phyloP scores from a whole-genome alignment of 371 early-diverging fungal genomes.

The Saksenaea vasiformis region DNA sequence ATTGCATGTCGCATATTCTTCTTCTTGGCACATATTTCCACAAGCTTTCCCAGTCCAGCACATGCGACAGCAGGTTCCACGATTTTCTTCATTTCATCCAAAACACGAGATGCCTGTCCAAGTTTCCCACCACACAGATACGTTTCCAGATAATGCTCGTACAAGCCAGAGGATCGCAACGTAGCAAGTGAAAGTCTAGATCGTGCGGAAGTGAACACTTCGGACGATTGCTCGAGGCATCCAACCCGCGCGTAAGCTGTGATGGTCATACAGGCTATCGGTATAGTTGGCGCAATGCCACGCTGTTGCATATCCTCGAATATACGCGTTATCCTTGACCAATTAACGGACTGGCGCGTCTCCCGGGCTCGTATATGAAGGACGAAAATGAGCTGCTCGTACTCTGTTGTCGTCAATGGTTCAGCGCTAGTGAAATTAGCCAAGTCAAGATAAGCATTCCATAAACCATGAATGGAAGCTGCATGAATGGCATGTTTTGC shows the following conservation, averaged over 20 bases:
- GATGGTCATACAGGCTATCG: slow-evolving; percentile 23
- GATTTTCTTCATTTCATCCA: slow-evolving; percentile 2
- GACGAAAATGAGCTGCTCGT: slow-evolving; percentile 28
- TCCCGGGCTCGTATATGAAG: slow-evolving; percentile 9
- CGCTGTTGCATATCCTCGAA: slow-evolving; percentile 18
- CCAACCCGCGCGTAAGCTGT: slow-evolving; percentile 27
- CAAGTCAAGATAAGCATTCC: slow-evolving; percentile 13
- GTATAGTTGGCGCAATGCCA: slow-evolving; percentile 12
- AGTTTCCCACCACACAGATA: slow-evolving; percentile 14
- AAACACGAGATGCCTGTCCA: slow-evolving; percentile 1
- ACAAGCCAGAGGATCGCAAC: slow-evolving; percentile 15
- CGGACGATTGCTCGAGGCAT: slow-evolving; percentile 11
- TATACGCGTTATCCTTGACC: slow-evolving; percentile 19
- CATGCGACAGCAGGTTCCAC: neutral
- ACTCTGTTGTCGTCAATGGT: slow-evolving; percentile 23
- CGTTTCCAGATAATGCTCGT: slow-evolving; percentile 21
- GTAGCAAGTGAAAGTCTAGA: neutral
- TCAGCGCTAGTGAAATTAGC: slow-evolving; percentile 6
- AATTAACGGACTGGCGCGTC: slow-evolving; percentile 19
- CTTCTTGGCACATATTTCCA: neutral
- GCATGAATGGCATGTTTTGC: neutral
- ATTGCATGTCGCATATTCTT: neutral
- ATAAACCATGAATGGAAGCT: slow-evolving; percentile 5
- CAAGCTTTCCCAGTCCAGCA: neutral
- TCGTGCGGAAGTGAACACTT: slow-evolving; percentile 9